Base-by-base conservation (phyloP, 2,329 filamentous ascomycete species). In the Leptographium flavum region DNA sequence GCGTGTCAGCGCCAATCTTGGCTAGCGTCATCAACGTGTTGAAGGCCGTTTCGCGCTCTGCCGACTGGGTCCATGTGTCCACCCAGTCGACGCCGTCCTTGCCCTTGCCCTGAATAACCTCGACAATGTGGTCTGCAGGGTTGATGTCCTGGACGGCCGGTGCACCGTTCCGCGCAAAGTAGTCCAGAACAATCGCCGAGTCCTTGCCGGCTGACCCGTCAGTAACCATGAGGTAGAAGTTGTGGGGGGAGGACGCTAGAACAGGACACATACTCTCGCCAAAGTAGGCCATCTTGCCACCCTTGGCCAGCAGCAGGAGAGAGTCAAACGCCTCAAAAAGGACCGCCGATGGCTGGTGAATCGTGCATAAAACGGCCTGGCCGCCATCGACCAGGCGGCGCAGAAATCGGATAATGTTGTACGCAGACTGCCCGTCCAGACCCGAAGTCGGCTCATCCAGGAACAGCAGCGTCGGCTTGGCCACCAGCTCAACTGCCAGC, bases 91-190 rank as follows among this genome's bases (percentile, higher is more conserved):
- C 14, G 2, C 15, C 14, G 10, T 40, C 36, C 37, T 50, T 66
- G 53, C 53, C 61, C 9, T 33, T 36, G 25, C 49, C 45, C 27
- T 48, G 45, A 14, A 71, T 68, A 17, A 72, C 68, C 42, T 74
- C 69, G 43, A 87, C 74, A 77, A 87, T 86, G 66, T 79, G 83
- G 58, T 87, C 83, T 0, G 83, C 83, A 1, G 81, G 81, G 53
- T 87, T 87, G 17, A 74, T 75, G 0, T 76, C 72, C 0, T 64
- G 51, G 1, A 73, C 70, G 50, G 81, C 83, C 1, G 72, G 68
- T 0, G 75, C 78, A 5, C 81, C 83, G 48, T 83, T 72, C 19
- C 66, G 64, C 36, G 74, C 74, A 55, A 92, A 88, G 59, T 83
- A 83, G 22, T 64, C 65, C 37, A 69, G 70, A 45, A 83, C 58